Evolutionary conservation across 805 yeast genomes (phyloP).

Genomic region (Clavispora vitiphila): DNA sequence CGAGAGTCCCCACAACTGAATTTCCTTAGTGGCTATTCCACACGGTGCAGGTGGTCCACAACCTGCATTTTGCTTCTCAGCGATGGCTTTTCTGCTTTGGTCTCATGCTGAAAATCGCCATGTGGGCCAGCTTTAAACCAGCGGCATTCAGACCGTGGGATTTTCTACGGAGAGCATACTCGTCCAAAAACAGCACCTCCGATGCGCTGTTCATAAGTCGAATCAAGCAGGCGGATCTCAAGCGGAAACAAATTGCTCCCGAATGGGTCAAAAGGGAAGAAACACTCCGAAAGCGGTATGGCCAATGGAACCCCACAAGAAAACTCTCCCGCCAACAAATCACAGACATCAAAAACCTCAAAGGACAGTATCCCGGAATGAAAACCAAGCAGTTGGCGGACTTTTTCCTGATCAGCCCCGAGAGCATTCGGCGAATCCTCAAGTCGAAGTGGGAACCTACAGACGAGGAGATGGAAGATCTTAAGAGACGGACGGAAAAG

Average conservation of each 20-base stretch:
- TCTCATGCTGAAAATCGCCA: constrained; percentile 1
- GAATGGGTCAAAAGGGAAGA: constrained; percentile 69
- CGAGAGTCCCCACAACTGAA: too few relatives aligned
- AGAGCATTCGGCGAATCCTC: constrained; percentile 74
- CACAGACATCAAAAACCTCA: constrained; percentile 56
- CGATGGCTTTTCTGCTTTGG: not conserved
- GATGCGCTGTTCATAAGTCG: constrained; percentile 14
- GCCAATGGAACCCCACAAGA: constrained; percentile 65
- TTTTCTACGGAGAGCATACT: constrained; percentile 1
- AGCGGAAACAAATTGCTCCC: constrained; percentile 39
- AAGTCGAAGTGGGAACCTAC: constrained; percentile 73
- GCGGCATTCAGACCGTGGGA: not conserved
- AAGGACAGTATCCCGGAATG: constrained; percentile 54
- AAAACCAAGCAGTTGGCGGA: constrained; percentile 55
- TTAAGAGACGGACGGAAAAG: constrained; percentile 47
- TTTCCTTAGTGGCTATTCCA: too few relatives aligned
- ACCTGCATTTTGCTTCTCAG: not conserved
- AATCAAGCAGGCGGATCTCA: constrained; percentile 16
- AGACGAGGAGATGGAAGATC: constrained; percentile 43
- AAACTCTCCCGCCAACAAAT: constrained; percentile 66
- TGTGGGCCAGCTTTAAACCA: not conserved
- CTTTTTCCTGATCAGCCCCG: constrained; percentile 70
- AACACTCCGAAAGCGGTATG: constrained; percentile 57
- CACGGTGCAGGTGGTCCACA: too few relatives aligned
- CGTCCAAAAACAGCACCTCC: not conserved